These are phyloP conservation scores for Glycyrrhiza uralensis DNA, from an alignment of 306 rosid genomes.

Conservation along the genomic window DNA sequence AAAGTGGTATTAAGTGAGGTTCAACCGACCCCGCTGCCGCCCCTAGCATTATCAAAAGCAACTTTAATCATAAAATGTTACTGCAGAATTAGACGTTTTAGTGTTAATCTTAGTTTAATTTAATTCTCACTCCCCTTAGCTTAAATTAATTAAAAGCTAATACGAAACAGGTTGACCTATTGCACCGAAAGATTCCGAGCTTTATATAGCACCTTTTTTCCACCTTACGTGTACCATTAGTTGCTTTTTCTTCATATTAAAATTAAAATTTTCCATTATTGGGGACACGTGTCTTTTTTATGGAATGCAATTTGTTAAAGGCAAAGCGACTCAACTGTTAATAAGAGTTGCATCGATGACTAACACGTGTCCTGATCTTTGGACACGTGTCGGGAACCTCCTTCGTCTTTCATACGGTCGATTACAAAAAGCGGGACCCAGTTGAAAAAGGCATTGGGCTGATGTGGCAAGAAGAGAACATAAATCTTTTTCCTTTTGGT, in stretches of 20 bases:
- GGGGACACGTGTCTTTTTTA: constrained; percentile 30
- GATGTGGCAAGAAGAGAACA: constrained; percentile 22
- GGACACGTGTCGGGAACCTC: constrained; percentile 16
- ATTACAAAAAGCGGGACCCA: not conserved
- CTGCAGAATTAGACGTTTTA: constrained; percentile 7
- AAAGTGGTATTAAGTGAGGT: not conserved
- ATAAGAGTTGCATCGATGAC: not conserved
- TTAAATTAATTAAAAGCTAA: not conserved
- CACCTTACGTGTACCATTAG: constrained; percentile 21
- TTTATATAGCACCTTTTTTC: not conserved
- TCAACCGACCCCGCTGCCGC: constrained; percentile 29
- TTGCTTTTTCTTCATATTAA: not conserved
- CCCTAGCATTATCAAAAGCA: constrained; percentile 31
- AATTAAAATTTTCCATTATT: not conserved
- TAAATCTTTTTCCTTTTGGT: not conserved
- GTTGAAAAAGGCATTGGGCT: not conserved
- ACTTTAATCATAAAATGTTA: constrained; percentile 23
- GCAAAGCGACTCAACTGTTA: not conserved
- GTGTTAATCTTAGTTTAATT: constrained; percentile 8
- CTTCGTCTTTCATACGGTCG: not conserved
- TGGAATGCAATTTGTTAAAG: not conserved
- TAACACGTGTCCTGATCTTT: constrained; percentile 17
- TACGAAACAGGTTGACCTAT: constrained; percentile 12
- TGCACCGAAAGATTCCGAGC: constrained; percentile 11
- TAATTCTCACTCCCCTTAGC: not conserved